Conservation (phyloP, 2,329 filamentous ascomycete species). For the Colletotrichum liriopes region DNA sequence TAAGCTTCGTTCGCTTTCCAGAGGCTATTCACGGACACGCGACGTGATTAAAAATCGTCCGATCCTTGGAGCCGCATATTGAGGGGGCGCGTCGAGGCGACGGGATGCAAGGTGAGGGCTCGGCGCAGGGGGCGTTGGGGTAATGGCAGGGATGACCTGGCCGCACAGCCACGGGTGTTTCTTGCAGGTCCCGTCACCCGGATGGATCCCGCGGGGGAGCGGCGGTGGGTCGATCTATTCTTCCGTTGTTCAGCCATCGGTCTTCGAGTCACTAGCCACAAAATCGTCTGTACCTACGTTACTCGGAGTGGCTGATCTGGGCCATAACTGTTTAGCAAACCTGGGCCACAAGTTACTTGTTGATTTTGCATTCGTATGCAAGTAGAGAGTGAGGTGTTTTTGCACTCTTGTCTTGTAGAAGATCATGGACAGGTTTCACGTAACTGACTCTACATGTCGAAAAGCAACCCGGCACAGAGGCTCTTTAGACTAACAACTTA, state of each 20-base stretch:
- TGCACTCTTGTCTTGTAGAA: background rate
- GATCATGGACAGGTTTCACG: background rate
- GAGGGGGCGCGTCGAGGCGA: constrained; percentile 19
- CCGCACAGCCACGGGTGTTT: constrained; percentile 41
- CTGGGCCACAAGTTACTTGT: no score
- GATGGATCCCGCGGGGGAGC: constrained; percentile 36
- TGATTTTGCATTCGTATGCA: no score
- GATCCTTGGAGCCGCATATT: constrained; percentile 36
- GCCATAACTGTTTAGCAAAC: no score
- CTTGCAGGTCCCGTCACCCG: constrained; percentile 36
- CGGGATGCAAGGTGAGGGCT: constrained; percentile 19
- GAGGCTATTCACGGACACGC: constrained; percentile 20
- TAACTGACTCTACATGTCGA: no score
- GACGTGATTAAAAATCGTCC: constrained; percentile 26
- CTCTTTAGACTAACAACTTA: background rate
- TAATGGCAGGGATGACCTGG: constrained; percentile 32
- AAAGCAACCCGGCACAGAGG: background rate
- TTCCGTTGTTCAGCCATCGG: constrained; percentile 17
- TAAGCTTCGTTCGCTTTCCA: constrained; percentile 6
- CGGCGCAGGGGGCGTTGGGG: constrained; percentile 30
- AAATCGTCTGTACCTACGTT: background rate
- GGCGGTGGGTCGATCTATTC: constrained; percentile 33
- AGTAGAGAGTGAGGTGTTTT: background rate
- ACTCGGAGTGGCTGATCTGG: background rate
- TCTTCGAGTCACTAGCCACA: background rate